A percentile compares a stretch with the other conserved stretches of the same genome.
phyloP scores from a whole-genome alignment of 176 grass and related monocot genomes.

The Zoysia japonica region DNA sequence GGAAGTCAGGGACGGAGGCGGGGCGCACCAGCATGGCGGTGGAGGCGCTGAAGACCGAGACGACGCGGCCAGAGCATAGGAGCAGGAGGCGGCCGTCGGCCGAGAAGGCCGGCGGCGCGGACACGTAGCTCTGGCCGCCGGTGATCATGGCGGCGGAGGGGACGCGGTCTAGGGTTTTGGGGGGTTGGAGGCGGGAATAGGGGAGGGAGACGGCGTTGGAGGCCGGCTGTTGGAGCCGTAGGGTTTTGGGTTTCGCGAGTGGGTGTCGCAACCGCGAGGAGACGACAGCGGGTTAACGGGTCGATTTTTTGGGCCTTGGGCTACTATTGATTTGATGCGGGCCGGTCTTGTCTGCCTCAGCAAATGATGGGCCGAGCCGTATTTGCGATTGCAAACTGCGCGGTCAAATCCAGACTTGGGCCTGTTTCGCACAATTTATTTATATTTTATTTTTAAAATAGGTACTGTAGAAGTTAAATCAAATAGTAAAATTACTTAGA shows the following conservation, averaged over 20 bases:
- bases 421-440: too few relatives aligned
- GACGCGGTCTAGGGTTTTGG: conserved; percentile 32
- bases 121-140: conserved; percentile 81
- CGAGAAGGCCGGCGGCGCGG: conserved; percentile 78
- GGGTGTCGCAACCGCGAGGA: background rate
- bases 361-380: background rate
- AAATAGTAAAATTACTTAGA: too few relatives aligned
- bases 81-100: conserved; percentile 68
- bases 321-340: background rate
- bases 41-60: conserved; percentile 81
- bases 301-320: conserved; percentile 4
- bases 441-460: too few relatives aligned
- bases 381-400: background rate
- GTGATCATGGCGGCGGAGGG: conserved; percentile 67
- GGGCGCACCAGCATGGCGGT: conserved; percentile 69
- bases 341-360: background rate
- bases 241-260: conserved; percentile 38
- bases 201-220: conserved; percentile 24
- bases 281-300: conserved; percentile 23
- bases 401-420: too few relatives aligned
- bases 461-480: too few relatives aligned
- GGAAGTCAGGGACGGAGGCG: background rate
- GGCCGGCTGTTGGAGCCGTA: background rate
- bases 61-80: conserved; percentile 65
- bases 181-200: background rate